phyloP scores from a whole-genome alignment of 73 alveolate species.

The Paramecium octaurelia region DNA sequence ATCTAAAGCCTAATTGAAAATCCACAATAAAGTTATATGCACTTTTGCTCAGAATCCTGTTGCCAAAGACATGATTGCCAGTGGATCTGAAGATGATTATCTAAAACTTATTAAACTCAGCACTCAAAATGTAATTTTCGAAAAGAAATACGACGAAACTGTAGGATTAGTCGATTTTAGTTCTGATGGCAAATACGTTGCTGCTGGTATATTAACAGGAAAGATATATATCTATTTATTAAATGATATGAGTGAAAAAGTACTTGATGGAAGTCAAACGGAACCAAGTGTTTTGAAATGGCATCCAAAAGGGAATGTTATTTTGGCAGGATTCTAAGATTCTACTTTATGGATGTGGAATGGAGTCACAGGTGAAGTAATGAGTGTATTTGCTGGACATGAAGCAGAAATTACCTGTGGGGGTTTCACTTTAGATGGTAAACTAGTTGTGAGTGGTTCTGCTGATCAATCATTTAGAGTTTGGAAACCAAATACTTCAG shows the following conservation, averaged over 20 bases:
- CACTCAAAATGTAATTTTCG: background rate
- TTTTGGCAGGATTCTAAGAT: constrained; percentile 59
- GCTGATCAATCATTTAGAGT: constrained; percentile 57
- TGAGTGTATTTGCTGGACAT: constrained; percentile 58
- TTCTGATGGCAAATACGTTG: constrained; percentile 58
- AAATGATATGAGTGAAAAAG: background rate
- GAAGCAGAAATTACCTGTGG: constrained; percentile 61
- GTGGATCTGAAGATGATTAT: constrained; percentile 55
- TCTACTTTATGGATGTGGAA: constrained; percentile 61
- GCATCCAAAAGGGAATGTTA: constrained; percentile 59
- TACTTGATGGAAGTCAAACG: constrained; percentile 5
- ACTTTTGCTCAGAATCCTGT: constrained; percentile 31
- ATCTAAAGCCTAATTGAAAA: background rate
- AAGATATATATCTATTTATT: background rate
- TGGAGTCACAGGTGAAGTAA: constrained; percentile 52
- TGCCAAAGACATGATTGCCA: constrained; percentile 2
- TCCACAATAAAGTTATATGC: constrained; percentile 41
- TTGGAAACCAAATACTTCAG: constrained; percentile 56
- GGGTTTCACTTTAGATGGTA: constrained; percentile 58
- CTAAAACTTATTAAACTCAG: constrained; percentile 21
- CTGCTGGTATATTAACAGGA: constrained; percentile 54
- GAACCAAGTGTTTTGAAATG: constrained; percentile 52
- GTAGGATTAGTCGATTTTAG: constrained; percentile 47
- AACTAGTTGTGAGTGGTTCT: constrained; percentile 55
- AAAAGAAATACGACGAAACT: constrained; percentile 40